Evolutionary conservation across 306 rosid genomes (phyloP).

Genomic region (Coriaria nepalensis): DNA sequence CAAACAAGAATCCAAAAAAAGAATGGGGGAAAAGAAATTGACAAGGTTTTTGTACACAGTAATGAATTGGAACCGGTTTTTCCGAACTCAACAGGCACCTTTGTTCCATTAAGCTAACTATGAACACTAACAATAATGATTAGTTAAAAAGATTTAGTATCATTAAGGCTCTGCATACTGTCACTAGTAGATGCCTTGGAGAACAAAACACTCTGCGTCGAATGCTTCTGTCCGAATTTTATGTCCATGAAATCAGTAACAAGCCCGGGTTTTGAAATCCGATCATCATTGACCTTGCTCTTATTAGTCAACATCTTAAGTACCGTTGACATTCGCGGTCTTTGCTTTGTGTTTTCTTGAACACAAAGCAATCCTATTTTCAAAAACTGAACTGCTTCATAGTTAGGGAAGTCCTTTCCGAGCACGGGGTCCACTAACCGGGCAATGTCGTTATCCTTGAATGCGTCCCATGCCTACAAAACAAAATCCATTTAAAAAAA

Average conservation of each 20-base stretch:
- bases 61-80: no score
- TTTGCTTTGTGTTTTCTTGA: slow-evolving; percentile 47
- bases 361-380: slow-evolving; percentile 77
- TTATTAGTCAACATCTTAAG: slow-evolving; percentile 31
- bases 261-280: slow-evolving; percentile 58
- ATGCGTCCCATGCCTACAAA: slow-evolving; percentile 71
- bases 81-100: no score
- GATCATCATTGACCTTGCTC: slow-evolving; percentile 17
- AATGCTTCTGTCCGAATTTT: slow-evolving; percentile 23
- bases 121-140: no score
- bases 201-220: slow-evolving; percentile 19
- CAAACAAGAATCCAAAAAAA: no score
- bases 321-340: slow-evolving; percentile 57
- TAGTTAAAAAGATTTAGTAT: no score
- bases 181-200: slow-evolving; percentile 18
- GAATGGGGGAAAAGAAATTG: no score
- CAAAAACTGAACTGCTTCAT: slow-evolving; percentile 50
- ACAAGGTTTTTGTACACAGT: no score
- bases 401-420: slow-evolving; percentile 17
- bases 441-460: slow-evolving; percentile 22
- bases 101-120: no score
- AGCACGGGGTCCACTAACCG: slow-evolving; percentile 51
- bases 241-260: slow-evolving; percentile 63
- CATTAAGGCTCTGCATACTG: slow-evolving; percentile 13
- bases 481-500: slow-evolving; percentile 1